Evolutionary conservation across 345 rosid species (phyloP).

Genomic region (Raphanus sativus): DNA sequence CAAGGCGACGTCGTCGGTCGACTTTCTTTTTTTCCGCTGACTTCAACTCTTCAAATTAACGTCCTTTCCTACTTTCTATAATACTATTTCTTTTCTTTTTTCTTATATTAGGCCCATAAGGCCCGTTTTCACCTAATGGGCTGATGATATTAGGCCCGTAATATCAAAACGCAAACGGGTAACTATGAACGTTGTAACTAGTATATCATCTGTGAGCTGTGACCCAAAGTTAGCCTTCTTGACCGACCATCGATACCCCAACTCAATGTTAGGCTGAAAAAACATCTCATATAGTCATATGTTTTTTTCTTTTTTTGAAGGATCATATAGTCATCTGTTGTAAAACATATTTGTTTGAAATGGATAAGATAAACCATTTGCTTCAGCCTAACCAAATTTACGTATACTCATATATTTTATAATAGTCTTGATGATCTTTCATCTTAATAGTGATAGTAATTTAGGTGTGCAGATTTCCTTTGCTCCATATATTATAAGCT

Average conservation of each 20-base stretch:
- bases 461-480: conserved; percentile 5
- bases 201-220: no score
- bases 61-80: not conserved
- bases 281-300: not conserved
- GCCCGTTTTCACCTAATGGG: not conserved
- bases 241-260: no score
- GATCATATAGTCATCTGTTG: not conserved
- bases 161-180: no score
- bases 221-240: no score
- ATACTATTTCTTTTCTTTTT: no score
- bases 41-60: not conserved
- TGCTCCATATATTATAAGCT: conserved; percentile 8
- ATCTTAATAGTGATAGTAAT: conserved; percentile 19
- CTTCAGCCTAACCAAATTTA: not conserved
- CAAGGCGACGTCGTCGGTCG: not conserved
- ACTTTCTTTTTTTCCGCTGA: not conserved
- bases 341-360: not conserved
- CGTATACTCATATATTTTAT: not conserved
- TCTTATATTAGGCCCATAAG: no score
- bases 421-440: conserved; percentile 1
- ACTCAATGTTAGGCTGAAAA: no score
- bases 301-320: no score
- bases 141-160: not conserved
- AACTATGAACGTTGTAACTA: no score
- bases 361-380: not conserved